Evolutionary conservation across 371 early-diverging fungal genomes (phyloP), one percentile per base, ranked within the genome.

Genomic region (Mortierella sp.): DNA sequence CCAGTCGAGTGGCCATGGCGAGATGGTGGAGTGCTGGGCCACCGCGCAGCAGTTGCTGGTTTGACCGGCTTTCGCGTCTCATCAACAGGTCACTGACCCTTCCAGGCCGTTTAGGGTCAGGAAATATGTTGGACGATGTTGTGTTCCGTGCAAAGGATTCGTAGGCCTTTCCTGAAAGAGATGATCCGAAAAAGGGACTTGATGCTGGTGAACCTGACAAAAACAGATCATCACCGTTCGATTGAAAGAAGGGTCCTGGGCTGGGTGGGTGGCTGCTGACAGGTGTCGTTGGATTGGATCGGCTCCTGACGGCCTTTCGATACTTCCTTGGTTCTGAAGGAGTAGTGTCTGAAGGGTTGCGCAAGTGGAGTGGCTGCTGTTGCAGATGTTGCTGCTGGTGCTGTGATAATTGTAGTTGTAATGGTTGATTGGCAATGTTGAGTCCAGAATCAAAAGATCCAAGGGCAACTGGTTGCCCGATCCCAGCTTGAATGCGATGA

Each of bases 231-330:
- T 80, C 80, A 6, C 96, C 96, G 80, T 89, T 88, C 77, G 96
- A 95, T 88, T 91, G 91, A 38, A 97, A 95, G 77, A 72, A 50
- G 1, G 65, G 26, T 21, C 82, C 79, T 21, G 86, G 86, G n/a
- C 86, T 86, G 9, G 86, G 80, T 26, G 86, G 86, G 60, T 82
- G 86, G 31, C 82, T 82, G 70, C 75, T 73, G 44, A 77, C 70
- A 0, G 86, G 86, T 50, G 86, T 86, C 11, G 86, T 79, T 6
- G 86, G 82, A 60, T 80, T 82, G 42, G 86, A 86, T 1, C 82
- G 86, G n/a, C 72, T 86, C 26, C 86, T 54, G 19, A 47, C 70
- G 3, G 86, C 80, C 28, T 77, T 82, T 57, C 79, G 77, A 74
- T 82, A 86, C 38, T 80, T 86, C 14, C 86, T 68, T 38, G 84